Percentiles rank a stretch among this genome's conserved stretches.
Conservation (phyloP, 169 alveolate species). For the Perkinsus olseni region DNA sequence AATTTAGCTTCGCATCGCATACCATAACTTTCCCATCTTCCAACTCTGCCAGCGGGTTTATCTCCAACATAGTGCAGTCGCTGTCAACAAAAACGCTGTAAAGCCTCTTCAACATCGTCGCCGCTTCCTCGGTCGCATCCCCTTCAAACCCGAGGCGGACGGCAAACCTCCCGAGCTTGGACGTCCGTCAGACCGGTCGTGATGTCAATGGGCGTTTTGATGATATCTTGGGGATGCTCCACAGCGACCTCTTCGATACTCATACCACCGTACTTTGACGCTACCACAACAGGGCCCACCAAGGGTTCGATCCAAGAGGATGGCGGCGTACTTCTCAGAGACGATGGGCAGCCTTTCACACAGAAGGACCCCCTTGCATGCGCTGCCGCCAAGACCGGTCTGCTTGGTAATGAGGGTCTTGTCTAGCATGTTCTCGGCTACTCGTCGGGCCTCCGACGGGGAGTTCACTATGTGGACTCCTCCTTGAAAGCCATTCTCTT, state of each 20-base stretch:
- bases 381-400: conserved; percentile 68
- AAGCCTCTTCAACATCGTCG: conserved; percentile 28
- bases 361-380: conserved; percentile 64
- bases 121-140: conserved; percentile 37
- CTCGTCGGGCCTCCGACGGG: conserved; percentile 55
- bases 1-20: conserved; percentile 74
- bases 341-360: conserved; percentile 61
- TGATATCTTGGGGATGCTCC: conserved; percentile 54
- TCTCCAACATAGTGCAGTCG: conserved; percentile 73
- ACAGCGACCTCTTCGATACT: conserved; percentile 76
- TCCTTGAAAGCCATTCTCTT: conserved; percentile 55
- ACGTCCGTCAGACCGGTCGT: conserved; percentile 58
- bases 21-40: conserved; percentile 57
- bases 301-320: conserved; percentile 65
- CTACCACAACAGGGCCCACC: conserved; percentile 63
- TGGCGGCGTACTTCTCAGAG: conserved; percentile 73
- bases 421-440: conserved; percentile 74
- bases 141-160: conserved; percentile 46
- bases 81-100: conserved; percentile 54
- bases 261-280: conserved; percentile 77
- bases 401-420: conserved; percentile 71
- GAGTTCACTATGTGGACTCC: conserved; percentile 74
- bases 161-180: conserved; percentile 38
- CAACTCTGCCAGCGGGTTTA: conserved; percentile 76
- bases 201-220: conserved; percentile 48